Base-by-base conservation (phyloP, 139 green algal genomes). In the Gonium pectorale region DNA sequence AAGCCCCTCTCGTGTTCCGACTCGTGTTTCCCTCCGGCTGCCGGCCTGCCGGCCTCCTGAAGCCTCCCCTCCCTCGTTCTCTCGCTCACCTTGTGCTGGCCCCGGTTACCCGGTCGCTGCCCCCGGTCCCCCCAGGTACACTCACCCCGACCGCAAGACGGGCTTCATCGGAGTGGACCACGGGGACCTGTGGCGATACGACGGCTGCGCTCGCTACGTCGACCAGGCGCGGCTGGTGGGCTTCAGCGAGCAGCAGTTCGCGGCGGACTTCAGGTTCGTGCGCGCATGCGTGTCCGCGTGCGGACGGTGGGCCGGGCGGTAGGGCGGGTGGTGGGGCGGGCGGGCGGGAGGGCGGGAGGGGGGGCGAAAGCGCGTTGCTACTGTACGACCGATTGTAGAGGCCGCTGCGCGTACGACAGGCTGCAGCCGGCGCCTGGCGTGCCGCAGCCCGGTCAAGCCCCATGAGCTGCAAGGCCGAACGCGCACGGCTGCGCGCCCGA, bases 151-250 rank as follows among this genome's bases (percentile, higher is more conserved):
- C n/a, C 70, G 67, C 51, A 77, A 69, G 68, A 85, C 69, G 6
- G 88, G 88, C 46, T 91, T 91, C 67, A 62, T 78, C 13, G 71
- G 74, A 1, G 31, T 74, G 19, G 88, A 91, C 52, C 85, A 91
- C 63, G 88, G 88, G 3, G 84, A 91, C 80, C 72, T 91, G 67
- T 91, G 88, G 88, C 79, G 56, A 64, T 84, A 91, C 60, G 80
- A 91, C 68, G 80, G 86, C 44, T 91, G 88, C 69, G 82, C 88
- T 29, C 80, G 88, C 29, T 91, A 84, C 59, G 67, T 91, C 8
- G 78, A 71, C 88, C 26, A 81, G 35, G 7, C 51, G 19, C 59
- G 33, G 56, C 26, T 27, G 2, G 49, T 86, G 2, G 60, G 67
- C 33, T 92, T 92, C 51, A 33, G 46, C 6, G 35, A 67, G 17